phyloP scores from a whole-genome alignment of 441 rosid species.

The Geranium incanum region DNA sequence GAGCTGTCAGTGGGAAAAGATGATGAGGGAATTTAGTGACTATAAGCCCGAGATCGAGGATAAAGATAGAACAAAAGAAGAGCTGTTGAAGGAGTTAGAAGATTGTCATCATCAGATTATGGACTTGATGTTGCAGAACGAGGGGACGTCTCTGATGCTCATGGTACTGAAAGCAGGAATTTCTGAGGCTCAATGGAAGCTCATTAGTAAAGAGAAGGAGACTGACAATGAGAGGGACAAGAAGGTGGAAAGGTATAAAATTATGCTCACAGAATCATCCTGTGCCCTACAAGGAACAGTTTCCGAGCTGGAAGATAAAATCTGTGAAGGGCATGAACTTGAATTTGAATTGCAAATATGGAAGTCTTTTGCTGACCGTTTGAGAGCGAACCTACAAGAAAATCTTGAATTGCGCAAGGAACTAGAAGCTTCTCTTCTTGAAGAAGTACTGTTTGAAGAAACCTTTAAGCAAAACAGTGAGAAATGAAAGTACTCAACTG shows the following conservation, averaged over 20 bases:
- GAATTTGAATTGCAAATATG: slow-evolving; percentile 86
- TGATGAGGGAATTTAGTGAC: neutral
- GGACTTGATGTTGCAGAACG: slow-evolving; percentile 39
- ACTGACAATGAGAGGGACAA: slow-evolving; percentile 23
- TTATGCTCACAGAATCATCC: slow-evolving; percentile 53
- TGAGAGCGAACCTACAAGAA: slow-evolving; percentile 63
- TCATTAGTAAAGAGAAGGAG: slow-evolving; percentile 39
- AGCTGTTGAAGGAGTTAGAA: neutral
- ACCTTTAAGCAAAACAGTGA: slow-evolving; percentile 39
- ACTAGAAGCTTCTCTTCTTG: slow-evolving; percentile 84
- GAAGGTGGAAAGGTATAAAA: slow-evolving; percentile 40
- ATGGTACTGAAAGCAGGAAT: slow-evolving; percentile 54
- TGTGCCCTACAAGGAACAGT: slow-evolving; percentile 32
- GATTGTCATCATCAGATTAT: slow-evolving; percentile 4
- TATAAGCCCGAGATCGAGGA: neutral
- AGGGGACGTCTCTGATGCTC: slow-evolving; percentile 56
- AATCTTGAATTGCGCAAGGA: slow-evolving; percentile 50
- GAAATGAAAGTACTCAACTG: slow-evolving; percentile 32
- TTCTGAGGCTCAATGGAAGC: slow-evolving; percentile 46
- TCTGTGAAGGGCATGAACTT: slow-evolving; percentile 53
- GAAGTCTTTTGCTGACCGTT: slow-evolving; percentile 67
- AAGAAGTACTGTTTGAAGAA: slow-evolving; percentile 64
- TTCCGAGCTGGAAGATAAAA: slow-evolving; percentile 44
- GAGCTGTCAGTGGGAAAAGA: slow-evolving; percentile 3
- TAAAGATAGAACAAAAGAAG: neutral